Evolutionary conservation across 2,329 filamentous ascomycete genomes (phyloP), one percentile per base, ranked within the genome.

Genomic region (Lasiodiplodia citricola): DNA sequence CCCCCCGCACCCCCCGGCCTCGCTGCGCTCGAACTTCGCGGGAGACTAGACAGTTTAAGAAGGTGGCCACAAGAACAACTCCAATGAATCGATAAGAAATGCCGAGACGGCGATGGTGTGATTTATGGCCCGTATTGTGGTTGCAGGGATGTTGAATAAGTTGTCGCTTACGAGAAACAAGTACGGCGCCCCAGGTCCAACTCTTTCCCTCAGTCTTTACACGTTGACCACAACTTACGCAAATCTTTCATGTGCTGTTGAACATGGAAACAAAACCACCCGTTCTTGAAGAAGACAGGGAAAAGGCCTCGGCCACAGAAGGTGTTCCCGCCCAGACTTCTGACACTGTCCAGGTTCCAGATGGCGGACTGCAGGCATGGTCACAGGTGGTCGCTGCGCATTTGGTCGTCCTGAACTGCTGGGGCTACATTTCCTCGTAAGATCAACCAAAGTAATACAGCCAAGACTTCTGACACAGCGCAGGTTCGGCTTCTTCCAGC

Each of bases 401-500:
- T 38, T 66, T 70, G 23, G 50, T 63, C 1, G n/a, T 68, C 16
- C 65, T 70, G 66, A 70, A 70, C 52, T 68, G 66, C 16, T 70
- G 58, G 41, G 79, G 79, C 23, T 72, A 75, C 31, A 72, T 77
- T 1, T 79, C 77, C 55, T 73, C 75, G 4, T 55, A 28, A 55
- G 52, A 18, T 18, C 28, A n/a, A n/a, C n/a, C n/a, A n/a, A 14
- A 31, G 6, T 55, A 7, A 35, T 4, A 16, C 31, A 28, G 18
- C 52, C 16, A 18, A 50, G 44, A 50, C n/a, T 13, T 16, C n/a
- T n/a, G n/a, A n/a, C n/a, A n/a, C n/a, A n/a, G n/a, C 8, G n/a
- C 52, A 55, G 52, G 25, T 84, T 81, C 68, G 82, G 82, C 14
- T 77, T 78, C 1, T 80, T 79, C 69, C 79, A 80, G 65, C 67